These are phyloP conservation scores for Colletotrichum scovillei DNA, from an alignment of 2,329 filamentous ascomycete species.

Conservation along the genomic window DNA sequence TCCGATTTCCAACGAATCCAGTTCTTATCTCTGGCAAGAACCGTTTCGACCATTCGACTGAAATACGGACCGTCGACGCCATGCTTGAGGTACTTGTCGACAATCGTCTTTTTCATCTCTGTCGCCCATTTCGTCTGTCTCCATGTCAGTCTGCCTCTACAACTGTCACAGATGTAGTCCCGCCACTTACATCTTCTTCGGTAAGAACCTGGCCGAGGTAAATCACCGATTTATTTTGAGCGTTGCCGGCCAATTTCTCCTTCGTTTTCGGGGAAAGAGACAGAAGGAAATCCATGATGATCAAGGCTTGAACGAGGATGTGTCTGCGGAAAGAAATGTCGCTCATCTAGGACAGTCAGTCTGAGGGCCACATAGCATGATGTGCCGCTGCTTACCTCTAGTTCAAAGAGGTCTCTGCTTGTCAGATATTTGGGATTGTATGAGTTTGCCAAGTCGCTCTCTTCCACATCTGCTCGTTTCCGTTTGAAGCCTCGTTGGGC, in stretches of 20 bases:
- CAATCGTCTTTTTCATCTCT: conserved; percentile 82
- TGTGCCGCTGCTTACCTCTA: conserved; percentile 73
- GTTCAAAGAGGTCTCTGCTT: conserved; percentile 94
- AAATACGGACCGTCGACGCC: conserved; percentile 91
- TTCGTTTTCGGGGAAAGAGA: conserved; percentile 87
- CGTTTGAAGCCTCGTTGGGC: conserved; percentile 75
- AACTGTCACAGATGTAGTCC: background rate
- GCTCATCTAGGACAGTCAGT: conserved; percentile 71
- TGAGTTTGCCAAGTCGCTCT: conserved; percentile 69
- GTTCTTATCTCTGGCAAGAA: conserved; percentile 95
- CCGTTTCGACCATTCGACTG: conserved; percentile 95
- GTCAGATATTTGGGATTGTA: conserved; percentile 99
- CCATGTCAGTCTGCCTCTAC: conserved; percentile 21
- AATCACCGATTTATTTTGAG: conserved; percentile 86
- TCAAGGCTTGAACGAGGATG: conserved; percentile 93
- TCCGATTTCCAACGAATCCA: conserved; percentile 99
- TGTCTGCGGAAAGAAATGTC: conserved; percentile 95
- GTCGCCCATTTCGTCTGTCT: conserved; percentile 82
- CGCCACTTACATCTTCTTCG: conserved; percentile 81
- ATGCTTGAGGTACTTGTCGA: conserved; percentile 82
- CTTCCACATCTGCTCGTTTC: conserved; percentile 69
- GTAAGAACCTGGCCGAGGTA: conserved; percentile 80
- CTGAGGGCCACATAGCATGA: too few relatives aligned
- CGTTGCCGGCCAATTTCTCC: conserved; percentile 76
- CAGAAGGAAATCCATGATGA: conserved; percentile 94